phyloP scores from a whole-genome alignment of 2,329 filamentous ascomycete genomes.

The Cryphonectria parasitica region DNA sequence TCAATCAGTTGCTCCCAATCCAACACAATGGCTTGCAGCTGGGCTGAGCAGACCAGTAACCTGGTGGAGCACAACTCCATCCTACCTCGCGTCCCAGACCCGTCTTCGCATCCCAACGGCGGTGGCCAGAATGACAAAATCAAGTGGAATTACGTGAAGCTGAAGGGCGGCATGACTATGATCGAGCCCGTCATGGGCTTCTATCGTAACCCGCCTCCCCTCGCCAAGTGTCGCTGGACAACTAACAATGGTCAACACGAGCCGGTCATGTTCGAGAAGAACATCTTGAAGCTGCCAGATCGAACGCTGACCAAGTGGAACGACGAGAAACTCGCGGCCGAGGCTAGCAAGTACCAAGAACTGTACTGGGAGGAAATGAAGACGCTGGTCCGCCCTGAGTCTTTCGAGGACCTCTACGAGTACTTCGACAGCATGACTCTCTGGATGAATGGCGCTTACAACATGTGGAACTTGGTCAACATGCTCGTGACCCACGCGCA shows the following conservation, averaged over 20 bases:
- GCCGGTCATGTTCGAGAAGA: slow-evolving; percentile 3
- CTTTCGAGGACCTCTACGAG: slow-evolving; percentile 48
- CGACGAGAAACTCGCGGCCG: slow-evolving; percentile 11
- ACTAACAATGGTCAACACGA: slow-evolving; percentile 23
- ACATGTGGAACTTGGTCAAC: slow-evolving; percentile 52
- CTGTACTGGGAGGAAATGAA: slow-evolving; percentile 43
- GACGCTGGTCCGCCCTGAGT: slow-evolving; percentile 37
- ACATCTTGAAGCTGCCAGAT: slow-evolving; percentile 3
- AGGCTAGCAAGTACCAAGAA: slow-evolving; percentile 38
- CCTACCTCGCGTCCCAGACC: not conserved
- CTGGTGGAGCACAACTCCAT: slow-evolving; percentile 26
- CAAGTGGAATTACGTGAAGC: slow-evolving; percentile 22
- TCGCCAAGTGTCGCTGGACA: slow-evolving; percentile 29
- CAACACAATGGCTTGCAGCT: slow-evolving; percentile 15
- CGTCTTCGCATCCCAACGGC: slow-evolving; percentile 4
- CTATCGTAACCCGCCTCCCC: slow-evolving; percentile 27
- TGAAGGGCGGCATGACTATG: slow-evolving; percentile 7
- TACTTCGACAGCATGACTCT: slow-evolving; percentile 55
- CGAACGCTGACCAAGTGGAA: slow-evolving; percentile 18
- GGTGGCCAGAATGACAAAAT: slow-evolving; percentile 5
- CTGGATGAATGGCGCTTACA: slow-evolving; percentile 51
- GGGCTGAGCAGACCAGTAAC: slow-evolving; percentile 37
- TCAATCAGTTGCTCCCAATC: not conserved
- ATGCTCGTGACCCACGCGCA: slow-evolving; percentile 47
- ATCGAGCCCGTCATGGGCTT: slow-evolving; percentile 30